Percentiles rank a stretch among this genome's conserved stretches.
phyloP scores from a whole-genome alignment of 2,329 filamentous ascomycete genomes.

The Colletotrichum phormii region DNA sequence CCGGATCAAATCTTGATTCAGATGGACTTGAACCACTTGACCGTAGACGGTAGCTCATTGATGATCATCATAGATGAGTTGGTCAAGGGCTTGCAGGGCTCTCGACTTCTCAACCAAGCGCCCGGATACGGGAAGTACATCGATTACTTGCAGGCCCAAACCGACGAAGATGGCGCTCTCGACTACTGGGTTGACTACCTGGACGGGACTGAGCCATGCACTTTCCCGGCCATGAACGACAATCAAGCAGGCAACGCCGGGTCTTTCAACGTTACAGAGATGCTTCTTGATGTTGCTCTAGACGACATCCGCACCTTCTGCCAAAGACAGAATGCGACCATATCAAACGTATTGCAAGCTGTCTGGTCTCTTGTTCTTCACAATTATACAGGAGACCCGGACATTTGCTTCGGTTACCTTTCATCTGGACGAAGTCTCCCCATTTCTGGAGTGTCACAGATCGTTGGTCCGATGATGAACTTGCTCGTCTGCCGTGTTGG shows the following conservation, averaged over 20 bases:
- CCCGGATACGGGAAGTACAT: conserved; percentile 38
- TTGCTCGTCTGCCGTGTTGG: conserved; percentile 5
- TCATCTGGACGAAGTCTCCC: conserved; percentile 24
- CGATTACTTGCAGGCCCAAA: conserved; percentile 32
- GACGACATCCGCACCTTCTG: conserved; percentile 7
- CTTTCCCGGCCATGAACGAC: conserved; percentile 37
- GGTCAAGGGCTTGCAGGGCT: neutral
- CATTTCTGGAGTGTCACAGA: conserved; percentile 4
- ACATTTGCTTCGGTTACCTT: conserved; percentile 29
- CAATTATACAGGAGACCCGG: conserved; percentile 10
- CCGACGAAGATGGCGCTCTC: conserved; percentile 28
- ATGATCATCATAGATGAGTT: conserved; percentile 23
- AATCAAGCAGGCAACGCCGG: neutral
- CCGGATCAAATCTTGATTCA: neutral
- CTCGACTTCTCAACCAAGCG: neutral
- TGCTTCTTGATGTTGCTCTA: neutral
- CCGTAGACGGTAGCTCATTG: conserved; percentile 27
- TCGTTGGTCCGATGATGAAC: conserved; percentile 33
- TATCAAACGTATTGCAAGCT: conserved; percentile 7
- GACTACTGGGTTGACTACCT: conserved; percentile 41
- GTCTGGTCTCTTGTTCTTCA: conserved; percentile 25
- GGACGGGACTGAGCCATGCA: conserved; percentile 37
- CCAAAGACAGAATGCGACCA: conserved; percentile 9
- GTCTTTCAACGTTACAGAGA: conserved; percentile 14
- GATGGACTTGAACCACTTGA: conserved; percentile 28